Evolutionary conservation across 768 basidiomycete species (phyloP), one percentile per base, ranked within the genome.

Genomic region (Multifurca ochricompacta): DNA sequence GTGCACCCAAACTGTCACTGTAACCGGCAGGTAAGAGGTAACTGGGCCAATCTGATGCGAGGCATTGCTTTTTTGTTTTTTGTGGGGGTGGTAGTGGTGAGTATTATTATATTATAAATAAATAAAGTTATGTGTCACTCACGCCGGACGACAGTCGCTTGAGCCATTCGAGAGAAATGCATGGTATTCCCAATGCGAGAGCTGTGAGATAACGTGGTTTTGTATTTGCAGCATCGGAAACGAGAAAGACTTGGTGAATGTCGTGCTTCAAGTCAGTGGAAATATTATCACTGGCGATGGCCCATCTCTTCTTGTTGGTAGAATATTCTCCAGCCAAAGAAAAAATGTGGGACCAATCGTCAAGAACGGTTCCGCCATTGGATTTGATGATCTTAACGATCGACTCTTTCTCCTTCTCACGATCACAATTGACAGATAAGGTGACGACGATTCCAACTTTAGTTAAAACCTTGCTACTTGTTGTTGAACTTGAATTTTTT

Each of bases 131-230:
- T 31, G 51, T 35, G 27, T 6, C 23, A 61, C 65, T 53, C 47
- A 69, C 68, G 37, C 59, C 66, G 10, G 66, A 56, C 16, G 73
- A 63, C 10, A 70, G 71, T 23, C 72, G 68, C 31, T 71, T 58
- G 28, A 85, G 64, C 79, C 83, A 92, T 10, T 73, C 69, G 5
- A 74, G 66, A 1, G 75, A 77, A 23, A 96, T 63, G 60, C 89
- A 92, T 3, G 93, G 93, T 48, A 96, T 82, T 10, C 92, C 92
- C 36, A 92, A 71, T 0, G 88, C 91, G 31, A 97, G 76, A 6
- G 91, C 87, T 3, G 84, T 75, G 49, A 95, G 72, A 63, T 79
- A 91, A 67, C 93, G 94, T 9, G 85, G 79, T 60, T 88, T 92
- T 53, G 80, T 78, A 59, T 75, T 80, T 8, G 75, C 66, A 13